Evolutionary conservation across 768 basidiomycete genomes (phyloP).

Genomic region (Macrocybe gigantea): DNA sequence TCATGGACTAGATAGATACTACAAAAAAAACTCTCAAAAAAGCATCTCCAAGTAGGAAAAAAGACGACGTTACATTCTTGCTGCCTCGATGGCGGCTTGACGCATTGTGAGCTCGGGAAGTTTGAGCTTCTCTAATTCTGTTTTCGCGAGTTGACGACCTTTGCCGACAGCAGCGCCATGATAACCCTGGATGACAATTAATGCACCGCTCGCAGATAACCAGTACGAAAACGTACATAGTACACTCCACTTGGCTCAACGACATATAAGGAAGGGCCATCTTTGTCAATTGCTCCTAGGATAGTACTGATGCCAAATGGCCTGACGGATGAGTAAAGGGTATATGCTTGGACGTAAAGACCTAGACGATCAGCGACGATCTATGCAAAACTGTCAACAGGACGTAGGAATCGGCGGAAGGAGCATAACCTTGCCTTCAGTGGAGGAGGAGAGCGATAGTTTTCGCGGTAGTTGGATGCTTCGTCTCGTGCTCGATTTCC

Average conservation of each 20-base stretch:
- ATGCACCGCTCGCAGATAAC: neutral
- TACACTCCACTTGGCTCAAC: constrained; percentile 94
- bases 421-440: constrained; percentile 57
- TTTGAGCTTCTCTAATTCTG: constrained; percentile 95
- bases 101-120: constrained; percentile 71
- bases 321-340: constrained; percentile 95
- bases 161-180: constrained; percentile 96
- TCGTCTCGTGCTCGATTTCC: constrained; percentile 83
- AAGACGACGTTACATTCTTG: constrained; percentile 72
- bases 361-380: constrained; percentile 67
- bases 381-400: constrained; percentile 13
- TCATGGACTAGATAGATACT: constrained; percentile 98
- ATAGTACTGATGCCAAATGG: constrained; percentile 96
- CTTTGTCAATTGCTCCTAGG: constrained; percentile 83
- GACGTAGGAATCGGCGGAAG: neutral
- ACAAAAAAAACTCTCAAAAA: constrained; percentile 2
- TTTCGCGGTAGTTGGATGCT: constrained; percentile 65
- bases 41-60: neutral
- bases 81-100: constrained; percentile 89
- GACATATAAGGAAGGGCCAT: constrained; percentile 81
- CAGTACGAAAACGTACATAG: constrained; percentile 48
- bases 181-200: constrained; percentile 60
- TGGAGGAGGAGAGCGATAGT: constrained; percentile 67
- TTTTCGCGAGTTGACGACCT: constrained; percentile 96
- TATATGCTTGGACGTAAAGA: constrained; percentile 92